phyloP scores from a whole-genome alignment of 1,284 basidiomycete genomes.

The Cutaneotrichosporon cavernicola region DNA sequence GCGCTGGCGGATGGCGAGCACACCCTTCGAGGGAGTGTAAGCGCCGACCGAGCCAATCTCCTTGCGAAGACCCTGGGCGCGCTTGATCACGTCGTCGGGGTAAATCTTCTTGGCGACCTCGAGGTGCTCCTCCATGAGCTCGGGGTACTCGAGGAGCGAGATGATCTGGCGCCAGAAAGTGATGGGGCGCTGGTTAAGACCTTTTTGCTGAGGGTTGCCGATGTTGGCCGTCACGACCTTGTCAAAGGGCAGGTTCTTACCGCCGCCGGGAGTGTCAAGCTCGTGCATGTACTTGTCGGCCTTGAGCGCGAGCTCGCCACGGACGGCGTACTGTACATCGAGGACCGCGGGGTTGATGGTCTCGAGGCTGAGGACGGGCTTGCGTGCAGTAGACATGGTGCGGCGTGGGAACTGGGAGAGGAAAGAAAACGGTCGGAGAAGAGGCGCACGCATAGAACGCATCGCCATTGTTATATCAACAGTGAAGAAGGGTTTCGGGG shows the following conservation, averaged over 20 bases:
- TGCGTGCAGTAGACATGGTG: constrained; percentile 21
- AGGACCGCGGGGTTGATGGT: constrained; percentile 74
- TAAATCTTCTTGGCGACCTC: constrained; percentile 62
- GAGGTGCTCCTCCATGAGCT: constrained; percentile 72
- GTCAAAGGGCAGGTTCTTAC: constrained; percentile 72
- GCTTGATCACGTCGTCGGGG: constrained; percentile 78
- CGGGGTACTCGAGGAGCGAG: constrained; percentile 85
- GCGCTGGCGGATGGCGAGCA: constrained; percentile 80
- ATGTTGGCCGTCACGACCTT: constrained; percentile 94
- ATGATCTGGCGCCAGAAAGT: constrained; percentile 82
- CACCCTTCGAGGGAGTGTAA: constrained; percentile 94
- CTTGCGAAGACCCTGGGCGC: constrained; percentile 73
- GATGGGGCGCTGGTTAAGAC: constrained; percentile 86
- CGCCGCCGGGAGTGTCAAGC: constrained; percentile 58
- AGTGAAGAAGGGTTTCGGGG: background rate
- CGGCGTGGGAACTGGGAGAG: constrained; percentile 5
- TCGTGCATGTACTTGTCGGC: constrained; percentile 77
- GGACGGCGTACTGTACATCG: constrained; percentile 93
- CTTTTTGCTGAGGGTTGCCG: constrained; percentile 95
- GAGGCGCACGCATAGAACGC: constrained; percentile 2
- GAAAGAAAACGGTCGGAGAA: background rate
- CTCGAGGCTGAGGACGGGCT: constrained; percentile 41
- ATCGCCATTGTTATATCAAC: constrained; percentile 2
- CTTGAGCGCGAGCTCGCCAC: constrained; percentile 92
- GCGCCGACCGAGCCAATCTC: constrained; percentile 94